Evolutionary conservation across 2,329 filamentous ascomycete species (phyloP).

Genomic region (Penicillium vulpinum): DNA sequence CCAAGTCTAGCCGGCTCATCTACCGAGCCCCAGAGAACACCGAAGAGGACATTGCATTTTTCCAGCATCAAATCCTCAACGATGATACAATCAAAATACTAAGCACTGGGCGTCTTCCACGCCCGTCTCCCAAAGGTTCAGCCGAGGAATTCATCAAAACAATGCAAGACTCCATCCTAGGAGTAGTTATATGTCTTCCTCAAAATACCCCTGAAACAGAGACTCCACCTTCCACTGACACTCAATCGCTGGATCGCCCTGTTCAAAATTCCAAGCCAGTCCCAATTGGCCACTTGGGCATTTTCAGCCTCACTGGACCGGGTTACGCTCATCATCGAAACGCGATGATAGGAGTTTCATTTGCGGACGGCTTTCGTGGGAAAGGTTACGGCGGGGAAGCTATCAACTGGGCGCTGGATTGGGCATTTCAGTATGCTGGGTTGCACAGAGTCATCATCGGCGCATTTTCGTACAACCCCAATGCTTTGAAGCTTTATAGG

Average conservation of each 20-base stretch:
- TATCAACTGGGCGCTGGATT: slow-evolving; percentile 15
- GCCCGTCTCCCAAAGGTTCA: background rate
- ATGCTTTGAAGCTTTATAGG: slow-evolving; percentile 11
- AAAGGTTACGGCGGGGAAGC: slow-evolving; percentile 15
- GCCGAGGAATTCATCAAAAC: background rate
- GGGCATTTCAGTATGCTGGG: slow-evolving; percentile 11
- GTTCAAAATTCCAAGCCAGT: background rate
- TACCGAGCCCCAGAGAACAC: slow-evolving; percentile 16
- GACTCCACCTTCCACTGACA: background rate
- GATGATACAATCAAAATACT: slow-evolving; percentile 2
- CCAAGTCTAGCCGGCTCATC: slow-evolving; percentile 9
- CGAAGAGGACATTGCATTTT: slow-evolving; percentile 13
- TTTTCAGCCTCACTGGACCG: background rate
- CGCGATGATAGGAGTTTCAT: slow-evolving; percentile 3
- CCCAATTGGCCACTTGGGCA: background rate
- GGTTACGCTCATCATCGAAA: background rate
- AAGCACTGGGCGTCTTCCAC: background rate
- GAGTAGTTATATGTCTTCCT: slow-evolving; percentile 5
- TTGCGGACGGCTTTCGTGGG: background rate
- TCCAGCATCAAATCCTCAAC: slow-evolving; percentile 6
- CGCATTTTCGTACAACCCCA: slow-evolving; percentile 8
- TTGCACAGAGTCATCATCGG: slow-evolving; percentile 9
- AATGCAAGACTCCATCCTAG: background rate
- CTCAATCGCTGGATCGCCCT: background rate
- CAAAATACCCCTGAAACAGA: background rate